Evolutionary conservation across 768 basidiomycete genomes (phyloP).

Genomic region (Amanita rubescens): DNA sequence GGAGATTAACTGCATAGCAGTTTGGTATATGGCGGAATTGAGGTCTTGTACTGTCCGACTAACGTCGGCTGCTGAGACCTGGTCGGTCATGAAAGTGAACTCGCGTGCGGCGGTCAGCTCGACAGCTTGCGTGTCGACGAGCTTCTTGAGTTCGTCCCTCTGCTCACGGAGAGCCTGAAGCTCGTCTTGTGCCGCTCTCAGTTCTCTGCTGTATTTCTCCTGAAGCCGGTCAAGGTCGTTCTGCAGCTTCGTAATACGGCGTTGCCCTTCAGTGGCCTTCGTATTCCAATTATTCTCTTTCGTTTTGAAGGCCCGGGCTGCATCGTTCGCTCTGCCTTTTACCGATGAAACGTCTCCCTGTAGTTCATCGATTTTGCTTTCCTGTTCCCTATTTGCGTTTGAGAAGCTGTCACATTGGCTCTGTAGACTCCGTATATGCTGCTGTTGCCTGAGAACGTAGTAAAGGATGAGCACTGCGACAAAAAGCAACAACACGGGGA

Average conservation of each 20-base stretch:
- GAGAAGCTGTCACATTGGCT: neutral
- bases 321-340: neutral
- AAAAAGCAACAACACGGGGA: neutral
- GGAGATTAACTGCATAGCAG: neutral
- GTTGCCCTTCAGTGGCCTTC: neutral
- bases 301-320: neutral
- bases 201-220: neutral
- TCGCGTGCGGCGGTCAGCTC: neutral
- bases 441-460: neutral
- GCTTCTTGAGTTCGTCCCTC: neutral
- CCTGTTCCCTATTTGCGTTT: neutral
- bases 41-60: neutral
- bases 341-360: neutral
- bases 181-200: neutral
- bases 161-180: neutral
- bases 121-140: neutral
- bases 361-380: neutral
- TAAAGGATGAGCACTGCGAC: neutral
- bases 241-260: neutral
- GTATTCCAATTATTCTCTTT: neutral
- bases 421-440: neutral
- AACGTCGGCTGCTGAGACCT: neutral
- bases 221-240: neutral
- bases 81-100: slow-evolving; percentile 1
- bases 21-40: neutral